Percentiles rank a stretch among this genome's conserved stretches.
Conservation (phyloP, 371 early-diverging fungal species). For the Mycotypha africana region DNA sequence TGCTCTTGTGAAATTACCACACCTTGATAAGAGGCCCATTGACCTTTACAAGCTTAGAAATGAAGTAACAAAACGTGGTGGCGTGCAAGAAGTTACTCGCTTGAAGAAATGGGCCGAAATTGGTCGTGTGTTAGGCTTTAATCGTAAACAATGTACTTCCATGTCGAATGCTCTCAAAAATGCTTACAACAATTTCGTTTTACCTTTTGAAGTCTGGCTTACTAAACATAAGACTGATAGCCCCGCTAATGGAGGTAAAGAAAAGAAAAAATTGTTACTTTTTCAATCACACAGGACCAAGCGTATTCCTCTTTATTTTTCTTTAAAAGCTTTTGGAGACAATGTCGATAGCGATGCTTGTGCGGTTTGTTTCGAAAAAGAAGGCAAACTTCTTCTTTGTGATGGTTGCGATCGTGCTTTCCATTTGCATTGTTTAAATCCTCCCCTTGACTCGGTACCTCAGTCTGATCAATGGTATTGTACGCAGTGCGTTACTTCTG, state of each 20-base stretch:
- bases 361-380: conserved; percentile 59
- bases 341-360: conserved; percentile 38
- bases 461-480: conserved; percentile 87
- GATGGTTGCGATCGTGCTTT: conserved; percentile 83
- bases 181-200: conserved; percentile 71
- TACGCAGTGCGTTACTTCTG: conserved; percentile 69
- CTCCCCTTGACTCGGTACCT: conserved; percentile 63
- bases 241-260: conserved; percentile 3
- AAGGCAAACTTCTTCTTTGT: conserved; percentile 73
- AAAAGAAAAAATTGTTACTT: background rate
- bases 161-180: conserved; percentile 82
- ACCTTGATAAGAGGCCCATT: conserved; percentile 78
- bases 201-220: conserved; percentile 81
- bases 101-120: conserved; percentile 89
- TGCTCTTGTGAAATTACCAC: conserved; percentile 65
- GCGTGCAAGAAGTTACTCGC: conserved; percentile 75
- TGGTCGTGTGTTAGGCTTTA: conserved; percentile 72
- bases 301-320: background rate
- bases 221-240: conserved; percentile 10
- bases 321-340: background rate
- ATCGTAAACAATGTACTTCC: conserved; percentile 73
- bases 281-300: too few relatives aligned
- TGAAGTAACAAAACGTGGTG: conserved; percentile 79
- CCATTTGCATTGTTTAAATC: conserved; percentile 78
- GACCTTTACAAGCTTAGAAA: conserved; percentile 81